Base-by-base conservation (phyloP, 140 eudicot species). In the Stevia rebaudiana region DNA sequence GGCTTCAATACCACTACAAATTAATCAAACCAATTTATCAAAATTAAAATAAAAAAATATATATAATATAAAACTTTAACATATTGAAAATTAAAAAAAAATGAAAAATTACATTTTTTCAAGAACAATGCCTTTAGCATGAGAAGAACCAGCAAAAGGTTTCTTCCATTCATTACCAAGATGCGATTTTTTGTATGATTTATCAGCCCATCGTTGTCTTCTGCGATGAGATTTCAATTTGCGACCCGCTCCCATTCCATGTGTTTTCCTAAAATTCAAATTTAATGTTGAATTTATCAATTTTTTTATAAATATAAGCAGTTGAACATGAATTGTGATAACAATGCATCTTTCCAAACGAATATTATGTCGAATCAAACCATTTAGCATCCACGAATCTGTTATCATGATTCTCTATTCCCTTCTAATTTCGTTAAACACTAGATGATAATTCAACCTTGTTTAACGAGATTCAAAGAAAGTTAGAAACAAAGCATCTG, bases 141-240 rank as follows among this genome's bases (percentile, higher is more conserved):
- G 85, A 55, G 89, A 83, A 44, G 85, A 79, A 19, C 89, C 85
- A 33, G 85, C 85, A 40, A 83, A 83, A 1, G 85, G 85, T 18
- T 83, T 83, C 79, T 83, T 83, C 85, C 85, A 83, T 39, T 83
- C 89, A 21, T 79, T 83, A 8, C 89, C 89, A 48, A 83, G 76
- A 55, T 83, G 89, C 16, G 88, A 82, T 57, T 82, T 83, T 81
- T 83, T 83, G 73, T 75, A 74, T 17, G 81, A 65, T 17, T 77
- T 71, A 69, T 71, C 81, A 15, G 81, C 78, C 74, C 78, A 64
- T 15, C 82, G 65, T 60, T 73, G 78, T 13, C 74, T 61, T 36
- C 82, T 61, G 48, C 79, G 71, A 61, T 67, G 78, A 7, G 79
- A 72, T 71, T 60, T 78, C 50, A 78, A 69, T 70, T 75, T 81